These are phyloP conservation scores for Venturia carpophila DNA, from an alignment of 2,329 filamentous ascomycete genomes.

Conservation along the genomic window DNA sequence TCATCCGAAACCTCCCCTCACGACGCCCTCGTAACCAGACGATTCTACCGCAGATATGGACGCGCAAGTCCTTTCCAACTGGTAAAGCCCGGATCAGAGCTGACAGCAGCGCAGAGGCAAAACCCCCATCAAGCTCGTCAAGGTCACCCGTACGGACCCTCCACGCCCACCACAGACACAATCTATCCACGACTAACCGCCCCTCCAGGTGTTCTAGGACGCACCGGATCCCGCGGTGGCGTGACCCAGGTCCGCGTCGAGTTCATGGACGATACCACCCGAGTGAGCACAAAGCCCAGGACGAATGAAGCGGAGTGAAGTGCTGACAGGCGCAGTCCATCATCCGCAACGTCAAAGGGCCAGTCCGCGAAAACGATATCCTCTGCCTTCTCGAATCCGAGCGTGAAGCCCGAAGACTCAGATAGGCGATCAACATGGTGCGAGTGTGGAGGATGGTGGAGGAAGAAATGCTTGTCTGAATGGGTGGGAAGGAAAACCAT, in stretches of 20 bases:
- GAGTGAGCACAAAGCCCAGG: slow-evolving; percentile 10
- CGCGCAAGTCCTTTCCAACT: slow-evolving; percentile 35
- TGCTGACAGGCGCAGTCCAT: slow-evolving; percentile 46
- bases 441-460: background rate
- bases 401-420: slow-evolving; percentile 94
- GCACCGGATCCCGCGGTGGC: slow-evolving; percentile 92
- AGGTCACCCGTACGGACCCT: background rate
- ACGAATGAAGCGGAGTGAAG: background rate
- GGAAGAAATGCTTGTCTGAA: background rate
- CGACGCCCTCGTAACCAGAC: background rate
- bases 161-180: slow-evolving; percentile 71
- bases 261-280: slow-evolving; percentile 23
- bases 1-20: background rate
- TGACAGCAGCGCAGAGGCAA: slow-evolving; percentile 47
- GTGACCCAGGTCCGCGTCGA: slow-evolving; percentile 78
- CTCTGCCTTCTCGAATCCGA: slow-evolving; percentile 99
- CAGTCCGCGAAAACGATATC: slow-evolving; percentile 80
- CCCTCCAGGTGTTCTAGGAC: slow-evolving; percentile 29
- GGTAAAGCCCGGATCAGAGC: background rate
- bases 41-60: slow-evolving; percentile 59
- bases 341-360: slow-evolving; percentile 98
- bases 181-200: slow-evolving; percentile 72
- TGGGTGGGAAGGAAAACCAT: background rate
- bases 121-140: slow-evolving; percentile 58
- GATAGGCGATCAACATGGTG: slow-evolving; percentile 54